Percentiles rank a stretch among this genome's conserved stretches.
Conservation (phyloP, 306 rosid genomes). For the Prinsepia uniflora region DNA sequence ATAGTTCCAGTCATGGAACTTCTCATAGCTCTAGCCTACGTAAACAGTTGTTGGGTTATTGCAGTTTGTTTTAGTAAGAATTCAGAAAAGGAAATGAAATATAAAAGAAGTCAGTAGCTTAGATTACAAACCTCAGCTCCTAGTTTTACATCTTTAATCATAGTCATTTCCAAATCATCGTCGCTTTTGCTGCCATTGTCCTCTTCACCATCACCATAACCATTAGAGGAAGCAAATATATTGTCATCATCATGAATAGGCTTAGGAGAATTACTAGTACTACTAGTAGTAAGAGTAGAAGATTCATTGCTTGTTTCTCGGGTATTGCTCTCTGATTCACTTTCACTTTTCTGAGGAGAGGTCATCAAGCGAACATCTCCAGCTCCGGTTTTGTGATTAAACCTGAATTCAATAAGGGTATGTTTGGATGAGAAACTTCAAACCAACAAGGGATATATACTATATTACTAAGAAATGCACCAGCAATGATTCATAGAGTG, state of each 20-base stretch:
- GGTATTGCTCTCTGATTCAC: constrained; percentile 5
- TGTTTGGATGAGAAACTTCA: too few species aligned
- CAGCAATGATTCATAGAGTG: too few species aligned
- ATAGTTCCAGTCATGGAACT: neutral
- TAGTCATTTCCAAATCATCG: constrained; percentile 66
- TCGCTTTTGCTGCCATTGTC: constrained; percentile 33
- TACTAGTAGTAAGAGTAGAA: neutral
- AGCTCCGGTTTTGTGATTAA: constrained; percentile 85
- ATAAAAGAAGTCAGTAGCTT: neutral
- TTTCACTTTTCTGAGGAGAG: constrained; percentile 43
- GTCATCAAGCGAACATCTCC: constrained; percentile 90
- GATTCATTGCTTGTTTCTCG: constrained; percentile 11
- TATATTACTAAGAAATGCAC: too few species aligned
- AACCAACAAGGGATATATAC: neutral
- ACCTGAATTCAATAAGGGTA: constrained; percentile 39
- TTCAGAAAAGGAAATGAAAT: neutral
- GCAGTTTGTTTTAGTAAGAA: neutral
- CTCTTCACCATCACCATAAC: constrained; percentile 17
- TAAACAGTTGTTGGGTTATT: neutral
- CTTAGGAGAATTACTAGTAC: neutral
- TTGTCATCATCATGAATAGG: neutral
- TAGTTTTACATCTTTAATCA: constrained; percentile 69
- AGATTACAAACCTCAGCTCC: constrained; percentile 63
- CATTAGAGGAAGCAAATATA: neutral
- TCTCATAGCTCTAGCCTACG: neutral